A percentile compares a stretch with the other conserved stretches of the same genome.
Evolutionary conservation across 345 rosid genomes (phyloP).

Genomic region (Citrus inodora): DNA sequence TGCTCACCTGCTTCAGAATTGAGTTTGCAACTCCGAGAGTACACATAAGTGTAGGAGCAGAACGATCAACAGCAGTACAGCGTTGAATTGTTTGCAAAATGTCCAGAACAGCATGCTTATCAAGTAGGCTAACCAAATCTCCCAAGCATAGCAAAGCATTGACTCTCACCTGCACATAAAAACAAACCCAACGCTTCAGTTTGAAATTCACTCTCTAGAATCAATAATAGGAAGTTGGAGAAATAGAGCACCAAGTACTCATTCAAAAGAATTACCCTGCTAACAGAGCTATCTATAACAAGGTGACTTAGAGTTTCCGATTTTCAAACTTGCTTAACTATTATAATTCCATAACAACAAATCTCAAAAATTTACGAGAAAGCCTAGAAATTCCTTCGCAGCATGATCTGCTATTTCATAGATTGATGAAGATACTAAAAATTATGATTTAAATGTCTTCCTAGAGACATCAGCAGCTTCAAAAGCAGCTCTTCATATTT

Average conservation of each 20-base stretch:
- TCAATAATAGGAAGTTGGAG: not conserved
- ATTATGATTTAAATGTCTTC: too few species aligned
- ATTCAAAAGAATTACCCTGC: not conserved
- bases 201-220: not conserved
- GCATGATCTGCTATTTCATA: too few species aligned
- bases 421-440: too few species aligned
- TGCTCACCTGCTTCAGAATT: conserved; percentile 72
- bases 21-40: conserved; percentile 92
- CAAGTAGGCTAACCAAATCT: conserved; percentile 67
- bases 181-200: conserved; percentile 17
- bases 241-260: not conserved
- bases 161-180: conserved; percentile 74
- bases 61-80: conserved; percentile 91
- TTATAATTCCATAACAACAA: not conserved
- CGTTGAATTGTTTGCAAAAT: conserved; percentile 86
- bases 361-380: not conserved
- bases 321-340: not conserved
- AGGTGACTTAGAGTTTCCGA: not conserved
- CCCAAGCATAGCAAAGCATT: conserved; percentile 88
- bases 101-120: conserved; percentile 68
- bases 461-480: too few species aligned
- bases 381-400: not conserved
- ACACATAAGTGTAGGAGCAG: conserved; percentile 97
- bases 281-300: not conserved
- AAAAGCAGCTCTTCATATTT: too few species aligned